Conservation (phyloP, 2,329 filamentous ascomycete species). For the Apiospora arundinis region DNA sequence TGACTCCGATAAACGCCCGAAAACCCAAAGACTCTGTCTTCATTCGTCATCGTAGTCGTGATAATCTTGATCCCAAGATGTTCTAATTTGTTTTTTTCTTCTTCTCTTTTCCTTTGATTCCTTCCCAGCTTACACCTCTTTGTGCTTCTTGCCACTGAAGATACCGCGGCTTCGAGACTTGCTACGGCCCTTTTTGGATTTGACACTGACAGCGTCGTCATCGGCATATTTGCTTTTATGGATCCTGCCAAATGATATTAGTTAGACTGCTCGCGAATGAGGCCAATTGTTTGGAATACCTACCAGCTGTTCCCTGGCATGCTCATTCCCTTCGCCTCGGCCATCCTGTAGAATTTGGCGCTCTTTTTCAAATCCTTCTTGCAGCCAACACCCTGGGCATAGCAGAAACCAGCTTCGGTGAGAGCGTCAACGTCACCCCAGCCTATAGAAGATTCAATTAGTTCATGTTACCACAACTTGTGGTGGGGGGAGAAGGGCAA, state of each 20-base stretch:
- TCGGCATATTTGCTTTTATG: constrained; percentile 94
- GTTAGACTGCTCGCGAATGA: constrained; percentile 21
- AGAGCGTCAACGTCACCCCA: constrained; percentile 97
- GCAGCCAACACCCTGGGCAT: constrained; percentile 89
- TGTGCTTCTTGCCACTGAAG: constrained; percentile 64
- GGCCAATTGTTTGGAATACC: constrained; percentile 43
- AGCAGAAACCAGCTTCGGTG: constrained; percentile 94
- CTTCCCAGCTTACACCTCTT: constrained; percentile 25
- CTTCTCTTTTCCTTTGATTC: too few species aligned
- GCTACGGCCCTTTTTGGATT: constrained; percentile 71
- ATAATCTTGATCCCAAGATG: constrained; percentile 13
- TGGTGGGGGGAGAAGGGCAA: constrained; percentile 30
- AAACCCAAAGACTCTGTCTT: constrained; percentile 12
- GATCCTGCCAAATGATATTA: constrained; percentile 68
- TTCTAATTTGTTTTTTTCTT: not conserved
- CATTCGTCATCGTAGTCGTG: constrained; percentile 17
- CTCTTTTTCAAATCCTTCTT: constrained; percentile 97
- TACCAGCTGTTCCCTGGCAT: constrained; percentile 99
- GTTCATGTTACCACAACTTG: not conserved
- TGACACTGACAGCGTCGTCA: constrained; percentile 55
- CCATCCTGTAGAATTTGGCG: constrained; percentile 86
- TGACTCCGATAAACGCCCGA: constrained; percentile 10
- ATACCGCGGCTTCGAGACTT: constrained; percentile 79
- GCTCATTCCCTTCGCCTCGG: constrained; percentile 91
- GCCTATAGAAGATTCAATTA: constrained; percentile 47